A percentile compares a stretch with the other conserved stretches of the same genome.
Conservation (phyloP, 1,284 basidiomycete genomes). For the Gymnopus androsaceus region DNA sequence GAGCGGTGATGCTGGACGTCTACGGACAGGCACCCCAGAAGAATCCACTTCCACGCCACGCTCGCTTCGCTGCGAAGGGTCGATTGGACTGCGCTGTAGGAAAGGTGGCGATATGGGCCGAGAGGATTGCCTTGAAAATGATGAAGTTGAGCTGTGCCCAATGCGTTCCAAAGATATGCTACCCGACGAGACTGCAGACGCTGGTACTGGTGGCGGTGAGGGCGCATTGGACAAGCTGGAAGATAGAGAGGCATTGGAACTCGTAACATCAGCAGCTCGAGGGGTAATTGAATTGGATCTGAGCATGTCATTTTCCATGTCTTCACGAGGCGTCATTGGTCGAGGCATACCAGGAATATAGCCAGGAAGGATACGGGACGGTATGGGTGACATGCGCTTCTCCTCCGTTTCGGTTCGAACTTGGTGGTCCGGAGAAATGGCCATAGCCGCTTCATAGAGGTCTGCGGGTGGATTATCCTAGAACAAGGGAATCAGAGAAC, state of each 20-base stretch:
- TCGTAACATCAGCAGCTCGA: slow-evolving; percentile 51
- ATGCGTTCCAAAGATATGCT: neutral
- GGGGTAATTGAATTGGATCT: slow-evolving; percentile 79
- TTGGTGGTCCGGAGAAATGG: slow-evolving; percentile 64
- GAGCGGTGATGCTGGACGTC: slow-evolving; percentile 67
- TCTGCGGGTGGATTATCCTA: slow-evolving; percentile 24
- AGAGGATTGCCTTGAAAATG: slow-evolving; percentile 5
- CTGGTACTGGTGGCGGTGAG: neutral
- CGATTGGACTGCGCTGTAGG: slow-evolving; percentile 60
- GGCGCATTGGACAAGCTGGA: neutral
- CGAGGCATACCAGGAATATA: slow-evolving; percentile 86
- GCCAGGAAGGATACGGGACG: slow-evolving; percentile 70
- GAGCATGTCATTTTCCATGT: slow-evolving; percentile 65
- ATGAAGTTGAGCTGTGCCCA: neutral
- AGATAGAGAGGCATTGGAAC: neutral
- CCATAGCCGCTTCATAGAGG: slow-evolving; percentile 61
- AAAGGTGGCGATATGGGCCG: slow-evolving; percentile 50
- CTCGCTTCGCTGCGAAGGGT: slow-evolving; percentile 37
- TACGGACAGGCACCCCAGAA: slow-evolving; percentile 46
- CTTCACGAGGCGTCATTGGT: slow-evolving; percentile 78
- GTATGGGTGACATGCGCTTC: slow-evolving; percentile 57
- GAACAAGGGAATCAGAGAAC: neutral
- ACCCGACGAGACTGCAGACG: too few species aligned
- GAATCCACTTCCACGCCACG: slow-evolving; percentile 41
- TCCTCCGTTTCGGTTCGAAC: slow-evolving; percentile 44